These are phyloP conservation scores for Phaeotremella skinneri DNA, from an alignment of 768 basidiomycete species.

Conservation along the genomic window DNA sequence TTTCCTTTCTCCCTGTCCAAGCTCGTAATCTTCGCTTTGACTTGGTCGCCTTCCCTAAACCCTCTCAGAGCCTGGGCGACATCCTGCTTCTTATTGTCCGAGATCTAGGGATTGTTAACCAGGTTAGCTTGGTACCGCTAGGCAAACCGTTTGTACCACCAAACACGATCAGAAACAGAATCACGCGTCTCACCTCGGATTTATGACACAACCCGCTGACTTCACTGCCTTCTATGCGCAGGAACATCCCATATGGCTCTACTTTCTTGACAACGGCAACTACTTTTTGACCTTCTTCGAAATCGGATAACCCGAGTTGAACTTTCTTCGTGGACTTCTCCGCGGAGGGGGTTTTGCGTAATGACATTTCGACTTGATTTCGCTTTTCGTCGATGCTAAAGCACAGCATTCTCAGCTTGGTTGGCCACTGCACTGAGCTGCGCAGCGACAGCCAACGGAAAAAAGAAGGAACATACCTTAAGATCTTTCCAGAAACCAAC, in stretches of 20 bases:
- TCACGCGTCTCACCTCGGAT: slow-evolving; percentile 63
- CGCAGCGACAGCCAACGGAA: too few species aligned
- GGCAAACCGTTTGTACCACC: not conserved
- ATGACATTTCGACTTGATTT: slow-evolving; percentile 86
- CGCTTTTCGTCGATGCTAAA: slow-evolving; percentile 66
- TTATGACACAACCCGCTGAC: slow-evolving; percentile 91
- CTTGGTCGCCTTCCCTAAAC: slow-evolving; percentile 81
- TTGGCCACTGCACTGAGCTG: too few species aligned
- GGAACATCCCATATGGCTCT: slow-evolving; percentile 88
- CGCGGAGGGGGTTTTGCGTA: slow-evolving; percentile 56
- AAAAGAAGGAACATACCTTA: slow-evolving; percentile 60
- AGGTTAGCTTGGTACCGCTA: slow-evolving; percentile 12
- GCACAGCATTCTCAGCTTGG: not conserved
- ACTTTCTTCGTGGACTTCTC: slow-evolving; percentile 41
- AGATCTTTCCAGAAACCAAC: slow-evolving; percentile 78
- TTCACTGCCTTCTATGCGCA: slow-evolving; percentile 79
- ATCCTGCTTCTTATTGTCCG: slow-evolving; percentile 81
- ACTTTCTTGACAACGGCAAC: slow-evolving; percentile 73
- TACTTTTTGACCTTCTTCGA: slow-evolving; percentile 76
- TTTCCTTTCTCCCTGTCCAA: slow-evolving; percentile 76
- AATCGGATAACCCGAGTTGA: slow-evolving; percentile 54
- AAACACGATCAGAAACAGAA: slow-evolving; percentile 5
- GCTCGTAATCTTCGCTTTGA: slow-evolving; percentile 71
- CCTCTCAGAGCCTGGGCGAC: slow-evolving; percentile 70
- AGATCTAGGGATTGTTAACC: slow-evolving; percentile 60